Evolutionary conservation across 2,329 filamentous ascomycete species (phyloP), one percentile per base, ranked within the genome.

Genomic region (Dactylella cylindrospora): DNA sequence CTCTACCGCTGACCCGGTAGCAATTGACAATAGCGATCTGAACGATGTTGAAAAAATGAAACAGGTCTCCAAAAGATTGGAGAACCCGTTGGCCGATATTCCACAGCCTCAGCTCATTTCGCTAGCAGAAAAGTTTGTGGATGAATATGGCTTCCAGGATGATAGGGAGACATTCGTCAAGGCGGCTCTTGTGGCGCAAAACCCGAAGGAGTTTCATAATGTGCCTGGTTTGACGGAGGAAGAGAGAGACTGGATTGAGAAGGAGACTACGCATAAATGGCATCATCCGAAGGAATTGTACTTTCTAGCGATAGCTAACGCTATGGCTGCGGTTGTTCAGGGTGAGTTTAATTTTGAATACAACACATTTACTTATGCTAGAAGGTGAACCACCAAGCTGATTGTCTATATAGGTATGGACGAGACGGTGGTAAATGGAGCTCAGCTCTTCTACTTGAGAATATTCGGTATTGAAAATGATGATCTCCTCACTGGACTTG

Each of bases 371-470:
- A 43, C 25, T 36, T 15, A 6, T 20, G 10, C 15, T 28, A 22
- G 4, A 13, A 22, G 40, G 13, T 32, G 31, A 66, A 67, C 64
- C 31, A 29, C 55, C 12, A 38, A 46, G 17, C 29, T 46, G 17
- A 5, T 39, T 41, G 9, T 13, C 12, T 4, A 8, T 12, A 9
- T 32, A 53, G 49, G 49, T 35, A 69, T 61, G 67, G 82, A 86
- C 70, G 81, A 86, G 72, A 84, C 82, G 0, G 83, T 85, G 22
- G 81, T 85, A 66, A 85, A 85, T 67, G 83, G 83, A 35, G 83
- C 81, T 6, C 84, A 86, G 23, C 22, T 81, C 19, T 85, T 85
- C 71, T 86, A 84, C 70, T 77, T 78, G 57, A 66, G 70, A 1
- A 76, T 82, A 57, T 86, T 87, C 59, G 79, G 79, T 15, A 85